Evolutionary conservation across 2,329 filamentous ascomycete genomes (phyloP).

Genomic region (Tolypocladium capitatum): DNA sequence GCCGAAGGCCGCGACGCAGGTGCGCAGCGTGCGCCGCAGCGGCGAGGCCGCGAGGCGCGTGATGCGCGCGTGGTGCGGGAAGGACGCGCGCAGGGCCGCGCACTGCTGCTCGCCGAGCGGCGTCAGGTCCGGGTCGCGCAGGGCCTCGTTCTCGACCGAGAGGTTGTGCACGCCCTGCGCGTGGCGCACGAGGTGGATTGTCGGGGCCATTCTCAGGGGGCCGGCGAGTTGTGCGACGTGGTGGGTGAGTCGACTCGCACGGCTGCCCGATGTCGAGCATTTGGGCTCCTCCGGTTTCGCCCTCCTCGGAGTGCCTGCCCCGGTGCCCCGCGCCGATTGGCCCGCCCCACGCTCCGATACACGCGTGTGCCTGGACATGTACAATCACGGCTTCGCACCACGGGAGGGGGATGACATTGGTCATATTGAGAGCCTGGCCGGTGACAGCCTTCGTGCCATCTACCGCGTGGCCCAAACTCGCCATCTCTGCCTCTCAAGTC

Average conservation of each 20-base stretch:
- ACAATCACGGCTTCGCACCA: background rate
- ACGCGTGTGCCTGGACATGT: background rate
- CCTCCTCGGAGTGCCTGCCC: background rate
- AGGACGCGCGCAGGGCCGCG: constrained; percentile 42
- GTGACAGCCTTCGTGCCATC: background rate
- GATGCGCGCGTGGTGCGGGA: constrained; percentile 51
- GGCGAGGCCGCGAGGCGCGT: constrained; percentile 67
- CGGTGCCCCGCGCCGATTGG: background rate
- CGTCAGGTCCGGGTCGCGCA: constrained; percentile 71
- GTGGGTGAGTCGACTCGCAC: too few relatives aligned
- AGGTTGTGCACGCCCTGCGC: constrained; percentile 77
- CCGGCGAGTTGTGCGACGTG: too few relatives aligned
- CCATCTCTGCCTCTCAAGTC: background rate
- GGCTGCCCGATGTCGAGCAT: too few relatives aligned
- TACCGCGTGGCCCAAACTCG: background rate
- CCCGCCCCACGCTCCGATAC: background rate
- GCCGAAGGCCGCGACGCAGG: constrained; percentile 57
- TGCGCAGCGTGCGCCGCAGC: constrained; percentile 68
- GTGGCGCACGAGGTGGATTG: constrained; percentile 58
- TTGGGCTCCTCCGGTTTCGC: too few relatives aligned
- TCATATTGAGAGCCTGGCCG: background rate
- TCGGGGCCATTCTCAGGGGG: constrained; percentile 29
- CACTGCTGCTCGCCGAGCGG: constrained; percentile 66
- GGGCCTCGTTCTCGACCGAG: constrained; percentile 48
- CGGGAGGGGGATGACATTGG: background rate